A percentile compares a stretch with the other conserved stretches of the same genome.
Conservation (phyloP, 257 asterid species). For the Nicotiana undulata region DNA sequence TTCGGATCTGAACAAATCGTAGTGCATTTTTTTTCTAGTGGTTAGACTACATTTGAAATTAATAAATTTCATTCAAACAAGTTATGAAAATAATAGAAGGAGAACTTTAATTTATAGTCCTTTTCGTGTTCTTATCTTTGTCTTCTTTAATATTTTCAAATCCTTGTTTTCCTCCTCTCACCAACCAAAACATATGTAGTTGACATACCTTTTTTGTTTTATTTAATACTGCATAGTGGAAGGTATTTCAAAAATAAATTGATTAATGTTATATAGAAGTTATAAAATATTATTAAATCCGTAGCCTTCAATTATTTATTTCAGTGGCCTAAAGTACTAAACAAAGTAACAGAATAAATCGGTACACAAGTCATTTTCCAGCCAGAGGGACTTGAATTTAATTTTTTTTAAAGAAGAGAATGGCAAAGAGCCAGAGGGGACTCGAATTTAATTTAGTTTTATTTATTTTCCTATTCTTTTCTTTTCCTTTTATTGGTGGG, state of each 20-base stretch:
- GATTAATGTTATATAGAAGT: background rate
- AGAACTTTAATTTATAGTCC: background rate
- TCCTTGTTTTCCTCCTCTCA: background rate
- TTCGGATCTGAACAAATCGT: background rate
- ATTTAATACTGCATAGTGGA: background rate
- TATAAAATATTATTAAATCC: background rate
- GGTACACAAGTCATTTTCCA: background rate
- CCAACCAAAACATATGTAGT: background rate
- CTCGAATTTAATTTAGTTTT: background rate
- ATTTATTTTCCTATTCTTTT: background rate
- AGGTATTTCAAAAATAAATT: background rate
- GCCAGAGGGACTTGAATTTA: background rate
- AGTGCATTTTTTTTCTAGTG: background rate
- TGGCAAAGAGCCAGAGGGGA: background rate
- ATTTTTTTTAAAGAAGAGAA: background rate
- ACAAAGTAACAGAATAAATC: constrained; percentile 2
- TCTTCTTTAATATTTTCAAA: background rate
- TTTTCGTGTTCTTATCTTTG: background rate
- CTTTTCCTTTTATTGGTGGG: background rate
- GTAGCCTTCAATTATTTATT: background rate
- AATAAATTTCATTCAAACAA: background rate
- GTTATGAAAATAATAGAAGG: background rate
- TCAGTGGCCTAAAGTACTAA: background rate
- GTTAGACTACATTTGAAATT: background rate
- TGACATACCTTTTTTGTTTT: background rate